These are phyloP conservation scores for Cyamopsis tetragonoloba DNA, from an alignment of 306 rosid genomes.

Conservation along the genomic window DNA sequence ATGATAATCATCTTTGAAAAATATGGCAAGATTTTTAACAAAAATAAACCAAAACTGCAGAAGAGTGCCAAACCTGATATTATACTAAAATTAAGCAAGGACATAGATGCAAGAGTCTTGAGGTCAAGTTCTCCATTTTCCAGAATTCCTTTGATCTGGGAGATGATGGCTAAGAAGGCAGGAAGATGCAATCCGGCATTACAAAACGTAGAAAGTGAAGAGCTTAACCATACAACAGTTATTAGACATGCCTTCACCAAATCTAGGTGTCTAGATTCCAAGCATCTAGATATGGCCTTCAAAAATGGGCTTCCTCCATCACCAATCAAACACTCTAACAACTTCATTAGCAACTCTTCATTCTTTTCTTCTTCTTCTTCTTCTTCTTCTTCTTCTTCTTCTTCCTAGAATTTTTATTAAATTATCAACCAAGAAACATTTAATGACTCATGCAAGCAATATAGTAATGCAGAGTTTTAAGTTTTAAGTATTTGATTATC, in stretches of 20 bases:
- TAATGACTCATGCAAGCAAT: constrained; percentile 6
- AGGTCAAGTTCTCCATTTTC: constrained; percentile 52
- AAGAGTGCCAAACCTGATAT: constrained; percentile 56
- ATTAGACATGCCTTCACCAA: constrained; percentile 50
- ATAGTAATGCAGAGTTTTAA: background rate
- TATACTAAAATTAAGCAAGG: constrained; percentile 72
- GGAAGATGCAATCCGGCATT: constrained; percentile 52
- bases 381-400: constrained; percentile 42
- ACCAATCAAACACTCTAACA: constrained; percentile 48
- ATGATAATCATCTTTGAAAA: background rate
- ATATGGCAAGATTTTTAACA: background rate
- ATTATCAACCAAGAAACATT: constrained; percentile 17
- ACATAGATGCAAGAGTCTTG: constrained; percentile 62
- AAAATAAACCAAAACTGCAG: background rate
- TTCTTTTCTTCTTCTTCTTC: constrained; percentile 45
- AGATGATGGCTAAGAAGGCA: constrained; percentile 46
- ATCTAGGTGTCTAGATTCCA: constrained; percentile 46
- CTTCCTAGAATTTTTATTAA: constrained; percentile 38
- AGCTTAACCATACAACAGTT: constrained; percentile 72
- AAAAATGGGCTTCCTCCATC: constrained; percentile 58
- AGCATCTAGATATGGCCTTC: constrained; percentile 47
- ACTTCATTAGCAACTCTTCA: constrained; percentile 48
- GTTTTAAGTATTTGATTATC: background rate
- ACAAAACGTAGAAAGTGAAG: constrained; percentile 35
- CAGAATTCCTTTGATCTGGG: constrained; percentile 43